Evolutionary conservation across 2,329 filamentous ascomycete species (phyloP), one percentile per base, ranked within the genome.

Genomic region (Pseudopithomyces maydicus): DNA sequence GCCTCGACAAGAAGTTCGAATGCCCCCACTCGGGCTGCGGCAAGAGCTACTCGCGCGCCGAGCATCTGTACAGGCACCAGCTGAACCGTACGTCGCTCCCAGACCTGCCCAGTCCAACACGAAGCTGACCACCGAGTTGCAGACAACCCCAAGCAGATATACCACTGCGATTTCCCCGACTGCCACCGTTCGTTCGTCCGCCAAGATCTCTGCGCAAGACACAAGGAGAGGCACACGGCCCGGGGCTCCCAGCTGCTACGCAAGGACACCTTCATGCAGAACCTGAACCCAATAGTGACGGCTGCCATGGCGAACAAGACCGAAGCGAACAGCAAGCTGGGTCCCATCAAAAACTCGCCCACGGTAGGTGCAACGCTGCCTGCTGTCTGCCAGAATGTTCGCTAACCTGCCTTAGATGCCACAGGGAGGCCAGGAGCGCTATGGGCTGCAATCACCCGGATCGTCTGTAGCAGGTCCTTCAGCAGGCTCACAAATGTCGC

Each of bases 41-140:
- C 39, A 99, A 97, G 82, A 96, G 90, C 73, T 99, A 99, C 75
- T 97, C 94, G 23, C 86, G 95, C 73, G 94, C 95, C 8, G 95
- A 98, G 78, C 95, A 99, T 80, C 81, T 99, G 80, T 97, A 97
- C 79, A 88, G 95, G 44, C 94, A 98, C 78, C 93, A 98, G 78
- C 80, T 98, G 65, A 99, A 99, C 74, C 95, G 90, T 92, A 82
- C 76, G 87, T 81, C 47, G 8, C 38, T 22, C 23, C 41, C 11
- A 22, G 20, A 22, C 2, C 4, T 23, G 12, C 19, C 41, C 10
- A 26, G n/a, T 15, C 26, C 6, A 36, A n/a, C 17, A 22, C 14
- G 12, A 19, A 23, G 35, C 64, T 71, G 54, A 71, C 6, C 52
- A 38, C 26, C 7, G 49, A 38, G 22, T n/a, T 50, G 49, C 63